phyloP scores from a whole-genome alignment of 2,329 filamentous ascomycete species.

The Ceratocystis ficicola region DNA sequence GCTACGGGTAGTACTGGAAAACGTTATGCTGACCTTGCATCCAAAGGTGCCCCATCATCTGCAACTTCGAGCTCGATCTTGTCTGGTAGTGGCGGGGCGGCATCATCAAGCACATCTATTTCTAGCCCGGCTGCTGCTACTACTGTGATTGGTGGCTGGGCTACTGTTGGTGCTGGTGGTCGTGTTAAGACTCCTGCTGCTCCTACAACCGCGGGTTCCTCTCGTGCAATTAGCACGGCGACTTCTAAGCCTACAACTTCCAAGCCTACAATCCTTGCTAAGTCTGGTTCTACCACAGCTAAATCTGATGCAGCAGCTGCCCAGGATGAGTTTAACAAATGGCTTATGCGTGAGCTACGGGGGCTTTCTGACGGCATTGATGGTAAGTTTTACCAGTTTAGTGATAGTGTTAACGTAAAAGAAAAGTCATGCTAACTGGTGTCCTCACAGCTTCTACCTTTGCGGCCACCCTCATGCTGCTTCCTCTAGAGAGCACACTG shows the following conservation, averaged over 20 bases:
- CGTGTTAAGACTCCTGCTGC: slow-evolving; percentile 62
- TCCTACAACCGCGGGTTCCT: neutral
- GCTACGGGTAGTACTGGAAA: slow-evolving; percentile 49
- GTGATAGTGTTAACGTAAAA: slow-evolving; percentile 24
- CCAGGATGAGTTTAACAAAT: slow-evolving; percentile 87
- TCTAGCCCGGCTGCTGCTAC: slow-evolving; percentile 86
- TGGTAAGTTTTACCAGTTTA: slow-evolving; percentile 33
- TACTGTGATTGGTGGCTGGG: slow-evolving; percentile 76
- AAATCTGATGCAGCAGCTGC: slow-evolving; percentile 37
- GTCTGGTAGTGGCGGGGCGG: slow-evolving; percentile 30
- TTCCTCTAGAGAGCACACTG: slow-evolving; percentile 66
- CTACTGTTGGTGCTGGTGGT: slow-evolving; percentile 84
- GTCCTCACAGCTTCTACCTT: slow-evolving; percentile 58
- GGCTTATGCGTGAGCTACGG: slow-evolving; percentile 71
- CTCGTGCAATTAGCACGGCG: slow-evolving; percentile 35
- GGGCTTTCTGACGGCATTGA: slow-evolving; percentile 48
- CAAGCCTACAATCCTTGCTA: slow-evolving; percentile 39
- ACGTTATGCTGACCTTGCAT: slow-evolving; percentile 86
- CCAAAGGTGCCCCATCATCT: slow-evolving; percentile 44
- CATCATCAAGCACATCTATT: slow-evolving; percentile 34
- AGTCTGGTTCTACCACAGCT: slow-evolving; percentile 39
- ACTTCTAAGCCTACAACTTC: slow-evolving; percentile 36
- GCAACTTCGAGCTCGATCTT: slow-evolving; percentile 29
- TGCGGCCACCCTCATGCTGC: slow-evolving; percentile 58
- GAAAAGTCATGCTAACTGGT: slow-evolving; percentile 8